These are phyloP conservation scores for Tylopilus intermedius DNA, from an alignment of 768 basidiomycete genomes.

Conservation along the genomic window DNA sequence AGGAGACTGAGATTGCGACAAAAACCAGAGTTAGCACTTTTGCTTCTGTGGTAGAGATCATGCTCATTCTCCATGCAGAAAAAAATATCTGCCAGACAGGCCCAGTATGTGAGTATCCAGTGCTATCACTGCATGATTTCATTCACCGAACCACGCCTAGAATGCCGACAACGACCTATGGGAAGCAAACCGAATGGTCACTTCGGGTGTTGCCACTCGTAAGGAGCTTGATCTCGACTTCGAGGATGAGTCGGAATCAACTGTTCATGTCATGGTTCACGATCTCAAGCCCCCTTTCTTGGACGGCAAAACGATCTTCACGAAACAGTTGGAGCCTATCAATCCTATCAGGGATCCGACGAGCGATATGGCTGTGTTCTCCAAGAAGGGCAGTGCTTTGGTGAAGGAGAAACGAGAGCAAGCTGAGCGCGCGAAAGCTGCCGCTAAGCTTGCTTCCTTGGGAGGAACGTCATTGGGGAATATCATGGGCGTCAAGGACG, in stretches of 20 bases:
- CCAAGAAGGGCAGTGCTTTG: conserved; percentile 92
- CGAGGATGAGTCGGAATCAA: conserved; percentile 93
- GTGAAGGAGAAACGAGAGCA: conserved; percentile 96
- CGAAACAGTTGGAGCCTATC: conserved; percentile 94
- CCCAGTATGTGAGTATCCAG: conserved; percentile 74
- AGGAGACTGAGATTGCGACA: conserved; percentile 69
- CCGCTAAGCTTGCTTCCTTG: conserved; percentile 88
- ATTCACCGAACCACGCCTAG: conserved; percentile 37
- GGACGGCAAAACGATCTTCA: conserved; percentile 93
- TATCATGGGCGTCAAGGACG: conserved; percentile 94
- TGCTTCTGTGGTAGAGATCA: not conserved
- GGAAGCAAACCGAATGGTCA: conserved; percentile 97
- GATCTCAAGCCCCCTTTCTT: conserved; percentile 97
- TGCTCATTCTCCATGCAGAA: conserved; percentile 43
- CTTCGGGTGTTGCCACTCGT: conserved; percentile 89
- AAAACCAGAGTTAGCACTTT: conserved; percentile 60
- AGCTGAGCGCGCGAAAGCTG: conserved; percentile 92
- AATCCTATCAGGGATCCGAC: conserved; percentile 93
- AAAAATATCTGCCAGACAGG: conserved; percentile 89
- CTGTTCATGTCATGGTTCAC: conserved; percentile 96
- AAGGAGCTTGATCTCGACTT: conserved; percentile 88
- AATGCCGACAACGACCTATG: conserved; percentile 98
- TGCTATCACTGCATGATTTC: not conserved
- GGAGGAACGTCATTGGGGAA: conserved; percentile 95
- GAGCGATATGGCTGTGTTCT: conserved; percentile 92